Conservation (phyloP, 1,284 basidiomycete species). For the Ustilago loliicola region DNA sequence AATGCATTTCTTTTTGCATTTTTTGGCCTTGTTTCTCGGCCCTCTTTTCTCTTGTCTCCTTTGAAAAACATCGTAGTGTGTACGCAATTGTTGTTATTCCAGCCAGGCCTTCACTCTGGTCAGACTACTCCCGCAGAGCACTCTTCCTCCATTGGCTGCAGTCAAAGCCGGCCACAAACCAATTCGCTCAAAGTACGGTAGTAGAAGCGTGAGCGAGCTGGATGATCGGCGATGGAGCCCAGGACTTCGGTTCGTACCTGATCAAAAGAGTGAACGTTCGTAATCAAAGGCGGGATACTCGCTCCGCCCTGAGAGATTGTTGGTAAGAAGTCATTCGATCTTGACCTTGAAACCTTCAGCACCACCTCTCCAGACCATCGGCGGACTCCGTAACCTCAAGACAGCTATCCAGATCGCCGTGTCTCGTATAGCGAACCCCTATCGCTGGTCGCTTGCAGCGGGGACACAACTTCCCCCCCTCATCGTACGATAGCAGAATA, state of each 20-base stretch:
- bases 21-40: constrained; percentile 3
- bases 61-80: not conserved
- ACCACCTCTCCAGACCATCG: not conserved
- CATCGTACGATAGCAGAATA: not conserved
- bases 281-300: too few species aligned
- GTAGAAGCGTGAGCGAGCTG: not conserved
- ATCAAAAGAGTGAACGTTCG: too few species aligned
- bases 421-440: not conserved
- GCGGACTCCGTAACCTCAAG: not conserved
- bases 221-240: not conserved
- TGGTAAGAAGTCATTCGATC: not conserved
- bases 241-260: too few species aligned
- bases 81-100: too few species aligned
- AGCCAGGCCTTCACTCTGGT: too few species aligned
- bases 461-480: not conserved
- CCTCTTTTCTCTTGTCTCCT: not conserved
- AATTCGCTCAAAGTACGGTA: not conserved
- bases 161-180: too few species aligned
- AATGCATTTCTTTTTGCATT: constrained; percentile 43
- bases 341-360: not conserved
- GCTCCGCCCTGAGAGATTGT: not conserved
- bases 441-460: not conserved
- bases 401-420: not conserved
- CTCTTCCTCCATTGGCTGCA: too few species aligned
- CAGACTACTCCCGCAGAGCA: too few species aligned